A percentile compares a stretch with the other conserved stretches of the same genome.
These are phyloP conservation scores for Macadamia integrifolia DNA, from an alignment of 164 flowering plant species.

Conservation along the genomic window DNA sequence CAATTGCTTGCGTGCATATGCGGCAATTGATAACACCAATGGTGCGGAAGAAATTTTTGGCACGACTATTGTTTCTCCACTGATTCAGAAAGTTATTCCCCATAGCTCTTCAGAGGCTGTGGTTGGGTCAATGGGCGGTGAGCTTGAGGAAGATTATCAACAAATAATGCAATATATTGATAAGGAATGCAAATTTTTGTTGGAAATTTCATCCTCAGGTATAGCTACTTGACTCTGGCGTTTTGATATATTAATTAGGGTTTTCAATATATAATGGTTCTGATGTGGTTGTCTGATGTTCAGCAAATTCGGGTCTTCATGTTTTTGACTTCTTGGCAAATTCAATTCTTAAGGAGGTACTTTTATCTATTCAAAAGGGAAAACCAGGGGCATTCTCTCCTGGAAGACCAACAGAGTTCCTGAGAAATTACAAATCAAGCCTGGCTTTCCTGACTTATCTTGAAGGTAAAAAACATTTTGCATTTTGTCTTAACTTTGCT, in stretches of 20 bases:
- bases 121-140: constrained; percentile 55
- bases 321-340: constrained; percentile 94
- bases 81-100: constrained; percentile 59
- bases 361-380: constrained; percentile 72
- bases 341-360: constrained; percentile 93
- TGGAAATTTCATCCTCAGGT: constrained; percentile 84
- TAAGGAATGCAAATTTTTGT: constrained; percentile 70
- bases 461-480: constrained; percentile 57
- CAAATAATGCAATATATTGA: constrained; percentile 56
- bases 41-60: constrained; percentile 91
- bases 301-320: constrained; percentile 97
- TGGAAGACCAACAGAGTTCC: constrained; percentile 84
- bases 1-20: constrained; percentile 97
- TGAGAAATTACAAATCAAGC: constrained; percentile 87
- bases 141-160: constrained; percentile 70
- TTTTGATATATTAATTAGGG: neutral
- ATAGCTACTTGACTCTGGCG: neutral
- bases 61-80: constrained; percentile 63
- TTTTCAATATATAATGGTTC: neutral
- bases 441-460: constrained; percentile 68
- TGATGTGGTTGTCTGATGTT: constrained; percentile 15
- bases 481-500: neutral
- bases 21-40: constrained; percentile 86
- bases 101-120: constrained; percentile 35
- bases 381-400: constrained; percentile 97